A percentile compares a stretch with the other conserved stretches of the same genome.
phyloP scores from a whole-genome alignment of 2,329 filamentous ascomycete genomes.

The Paraphoma sp. region DNA sequence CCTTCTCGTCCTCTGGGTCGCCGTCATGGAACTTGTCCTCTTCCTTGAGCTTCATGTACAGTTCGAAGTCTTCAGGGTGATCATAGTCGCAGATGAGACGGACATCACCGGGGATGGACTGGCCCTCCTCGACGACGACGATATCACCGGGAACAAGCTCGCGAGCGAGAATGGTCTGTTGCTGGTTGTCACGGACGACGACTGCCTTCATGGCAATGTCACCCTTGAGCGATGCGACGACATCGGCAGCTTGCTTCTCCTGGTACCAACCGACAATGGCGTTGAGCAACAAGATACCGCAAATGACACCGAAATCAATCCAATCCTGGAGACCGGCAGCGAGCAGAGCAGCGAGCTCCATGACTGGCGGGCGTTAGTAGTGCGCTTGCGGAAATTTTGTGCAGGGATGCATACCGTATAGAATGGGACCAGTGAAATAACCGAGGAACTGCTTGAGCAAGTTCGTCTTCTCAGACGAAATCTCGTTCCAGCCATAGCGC shows the following conservation, averaged over 20 bases:
- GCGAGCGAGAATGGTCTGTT: constrained; percentile 73
- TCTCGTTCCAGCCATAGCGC: constrained; percentile 73
- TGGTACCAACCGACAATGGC: constrained; percentile 81
- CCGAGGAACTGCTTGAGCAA: constrained; percentile 75
- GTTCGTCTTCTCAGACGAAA: constrained; percentile 77
- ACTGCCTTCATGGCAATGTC: constrained; percentile 78
- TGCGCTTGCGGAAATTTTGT: constrained; percentile 12
- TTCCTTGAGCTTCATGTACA: constrained; percentile 69
- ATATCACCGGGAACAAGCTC: constrained; percentile 80
- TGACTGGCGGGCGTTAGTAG: constrained; percentile 58
- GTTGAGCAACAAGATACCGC: constrained; percentile 77
- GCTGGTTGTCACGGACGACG: constrained; percentile 71
- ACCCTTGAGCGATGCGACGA: constrained; percentile 70
- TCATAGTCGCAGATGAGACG: constrained; percentile 77
- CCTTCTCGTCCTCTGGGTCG: constrained; percentile 66
- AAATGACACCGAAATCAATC: constrained; percentile 78
- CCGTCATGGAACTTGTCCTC: constrained; percentile 61
- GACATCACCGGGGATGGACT: constrained; percentile 72
- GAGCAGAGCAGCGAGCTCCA: constrained; percentile 77
- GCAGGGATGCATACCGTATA: constrained; percentile 68
- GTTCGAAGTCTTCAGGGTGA: constrained; percentile 69
- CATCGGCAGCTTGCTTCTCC: constrained; percentile 80
- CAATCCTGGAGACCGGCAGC: constrained; percentile 77
- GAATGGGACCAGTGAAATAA: constrained; percentile 78
- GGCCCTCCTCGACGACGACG: constrained; percentile 75